Base-by-base conservation (phyloP, 148 eudicot species). In the Fagopyrum esculentum region DNA sequence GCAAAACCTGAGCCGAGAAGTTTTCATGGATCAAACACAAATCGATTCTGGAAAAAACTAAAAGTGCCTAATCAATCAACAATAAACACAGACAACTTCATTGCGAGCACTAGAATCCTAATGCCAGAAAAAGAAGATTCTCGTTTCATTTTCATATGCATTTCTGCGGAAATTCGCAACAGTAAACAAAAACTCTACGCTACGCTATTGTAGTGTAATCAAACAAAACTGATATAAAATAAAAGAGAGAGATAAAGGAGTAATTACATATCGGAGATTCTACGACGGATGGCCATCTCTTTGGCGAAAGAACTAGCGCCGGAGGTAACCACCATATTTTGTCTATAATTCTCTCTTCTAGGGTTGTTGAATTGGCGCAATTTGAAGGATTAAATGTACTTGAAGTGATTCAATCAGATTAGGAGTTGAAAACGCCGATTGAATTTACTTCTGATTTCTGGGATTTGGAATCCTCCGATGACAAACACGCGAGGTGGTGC, bases 211-310 rank as follows among this genome's bases (percentile, higher is more conserved):
- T 12, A 73, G 73, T 69, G 10, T 59, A 57, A 68, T 52, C 2
- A 5, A 54, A 44, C 9, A 61, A 52, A 72, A 22, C 51, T 26
- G 7, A 4, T 11, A 48, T 40, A 44, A 40, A 61, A 35, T 10
- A 13, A 71, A 13, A 71, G 1, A 48, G 57, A 77, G 44, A 61
- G 64, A 69, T 56, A 73, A 17, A 60, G 30, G 76, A 51, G 76
- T 29, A 63, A 48, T n/a, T 83, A 91, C 97, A 91, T 86, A 86
- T 78, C 82, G 63, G 82, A 78, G 71, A 91, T 89, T 60, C 90
- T 80, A 78, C 74, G 87, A 76, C 97, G 84, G 76, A 89, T 88
- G 47, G 80, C 70, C 71, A 91, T 87, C 78, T 91, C 94, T 81
- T 89, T 91, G 78, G 86, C 79, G 44, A 88, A 89, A 26, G 85